Evolutionary conservation across 148 eudicot species (phyloP).

Genomic region (Hydrangea macrophylla): DNA sequence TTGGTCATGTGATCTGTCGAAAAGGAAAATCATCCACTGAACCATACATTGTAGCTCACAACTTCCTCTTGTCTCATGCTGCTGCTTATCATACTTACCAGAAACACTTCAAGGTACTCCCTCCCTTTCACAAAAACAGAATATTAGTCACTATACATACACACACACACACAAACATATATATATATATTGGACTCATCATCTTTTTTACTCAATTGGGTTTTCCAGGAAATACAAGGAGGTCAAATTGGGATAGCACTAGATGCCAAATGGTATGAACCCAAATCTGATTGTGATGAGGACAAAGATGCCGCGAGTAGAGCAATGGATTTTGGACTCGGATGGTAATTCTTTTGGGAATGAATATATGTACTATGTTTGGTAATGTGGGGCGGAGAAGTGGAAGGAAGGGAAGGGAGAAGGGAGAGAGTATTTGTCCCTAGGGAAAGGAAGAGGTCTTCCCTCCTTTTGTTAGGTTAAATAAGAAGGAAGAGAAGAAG

Average conservation of each 20-base stretch:
- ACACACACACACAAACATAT: too few relatives aligned
- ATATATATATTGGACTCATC: too few relatives aligned
- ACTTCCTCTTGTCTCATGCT: slow-evolving; percentile 83
- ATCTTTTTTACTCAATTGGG: background rate
- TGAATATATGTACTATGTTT: too few relatives aligned
- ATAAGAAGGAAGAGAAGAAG: too few relatives aligned
- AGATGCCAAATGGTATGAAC: slow-evolving; percentile 93
- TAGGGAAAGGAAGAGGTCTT: too few relatives aligned
- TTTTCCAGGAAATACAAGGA: slow-evolving; percentile 62
- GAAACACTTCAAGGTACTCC: slow-evolving; percentile 65
- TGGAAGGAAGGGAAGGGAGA: too few relatives aligned
- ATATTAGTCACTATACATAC: too few relatives aligned
- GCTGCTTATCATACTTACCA: slow-evolving; percentile 62
- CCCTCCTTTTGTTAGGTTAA: too few relatives aligned
- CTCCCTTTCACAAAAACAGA: too few relatives aligned
- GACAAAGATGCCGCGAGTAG: slow-evolving; percentile 77
- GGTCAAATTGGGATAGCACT: slow-evolving; percentile 75
- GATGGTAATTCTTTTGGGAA: slow-evolving; percentile 55
- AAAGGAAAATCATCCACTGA: slow-evolving; percentile 74
- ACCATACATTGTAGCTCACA: slow-evolving; percentile 88
- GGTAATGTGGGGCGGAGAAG: too few relatives aligned
- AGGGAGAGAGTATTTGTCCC: too few relatives aligned
- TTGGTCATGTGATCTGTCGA: slow-evolving; percentile 68
- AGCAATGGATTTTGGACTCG: slow-evolving; percentile 79
- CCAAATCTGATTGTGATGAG: slow-evolving; percentile 58